These are phyloP conservation scores for Hypericum perforatum DNA, from an alignment of 345 rosid species.

Conservation along the genomic window DNA sequence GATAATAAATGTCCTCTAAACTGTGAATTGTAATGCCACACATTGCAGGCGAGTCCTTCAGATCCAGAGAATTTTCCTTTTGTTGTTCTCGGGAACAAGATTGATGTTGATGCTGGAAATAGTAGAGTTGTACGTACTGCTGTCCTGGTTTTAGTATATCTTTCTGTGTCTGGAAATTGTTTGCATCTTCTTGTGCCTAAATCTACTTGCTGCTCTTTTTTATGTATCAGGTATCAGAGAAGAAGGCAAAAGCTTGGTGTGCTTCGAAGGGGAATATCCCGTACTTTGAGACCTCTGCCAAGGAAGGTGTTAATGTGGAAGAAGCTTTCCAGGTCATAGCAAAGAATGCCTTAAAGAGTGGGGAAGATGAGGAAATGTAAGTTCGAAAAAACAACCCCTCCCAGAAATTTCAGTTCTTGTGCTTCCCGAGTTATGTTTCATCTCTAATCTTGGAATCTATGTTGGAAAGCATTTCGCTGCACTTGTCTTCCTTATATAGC, in stretches of 20 bases:
- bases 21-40: too few relatives aligned
- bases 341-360: slow-evolving; percentile 81
- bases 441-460: too few relatives aligned
- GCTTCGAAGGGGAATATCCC: slow-evolving; percentile 96
- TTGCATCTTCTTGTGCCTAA: slow-evolving; percentile 25
- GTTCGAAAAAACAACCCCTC: slow-evolving; percentile 17
- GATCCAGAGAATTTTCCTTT: slow-evolving; percentile 32
- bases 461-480: too few relatives aligned
- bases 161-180: slow-evolving; percentile 16
- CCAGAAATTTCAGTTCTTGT: neutral
- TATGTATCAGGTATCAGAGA: slow-evolving; percentile 68
- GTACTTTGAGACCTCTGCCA: slow-evolving; percentile 97
- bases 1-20: neutral
- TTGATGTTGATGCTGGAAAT: slow-evolving; percentile 28
- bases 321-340: slow-evolving; percentile 97
- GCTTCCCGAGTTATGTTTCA: neutral
- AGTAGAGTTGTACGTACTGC: slow-evolving; percentile 25
- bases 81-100: slow-evolving; percentile 30
- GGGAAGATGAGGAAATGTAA: slow-evolving; percentile 94
- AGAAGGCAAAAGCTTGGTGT: slow-evolving; percentile 95
- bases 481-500: too few relatives aligned
- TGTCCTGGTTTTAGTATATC: slow-evolving; percentile 18
- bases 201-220: neutral
- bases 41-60: slow-evolving; percentile 27
- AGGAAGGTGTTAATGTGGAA: slow-evolving; percentile 92